phyloP scores from a whole-genome alignment of 2,329 filamentous ascomycete species.

The Scytalidium sp. region DNA sequence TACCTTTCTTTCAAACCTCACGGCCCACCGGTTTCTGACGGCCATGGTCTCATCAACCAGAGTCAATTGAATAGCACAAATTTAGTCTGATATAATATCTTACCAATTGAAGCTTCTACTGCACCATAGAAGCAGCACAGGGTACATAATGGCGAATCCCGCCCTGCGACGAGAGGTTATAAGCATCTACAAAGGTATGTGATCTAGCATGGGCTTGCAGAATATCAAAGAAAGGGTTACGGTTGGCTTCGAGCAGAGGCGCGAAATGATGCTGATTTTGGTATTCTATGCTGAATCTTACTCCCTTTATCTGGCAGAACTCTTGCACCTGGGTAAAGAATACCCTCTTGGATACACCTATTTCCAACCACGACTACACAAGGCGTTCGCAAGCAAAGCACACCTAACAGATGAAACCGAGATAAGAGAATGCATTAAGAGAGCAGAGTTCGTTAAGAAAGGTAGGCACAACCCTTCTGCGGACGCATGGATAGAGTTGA shows the following conservation, averaged over 20 bases:
- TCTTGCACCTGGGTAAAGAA: slow-evolving; percentile 78
- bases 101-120: not conserved
- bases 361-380: slow-evolving; percentile 78
- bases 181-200: slow-evolving; percentile 79
- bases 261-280: too few species aligned
- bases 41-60: not conserved
- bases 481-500: slow-evolving; percentile 1
- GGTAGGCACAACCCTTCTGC: slow-evolving; percentile 44
- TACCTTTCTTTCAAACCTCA: not conserved
- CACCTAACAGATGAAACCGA: slow-evolving; percentile 67
- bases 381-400: slow-evolving; percentile 78
- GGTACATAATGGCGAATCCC: slow-evolving; percentile 8
- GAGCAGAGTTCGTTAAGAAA: slow-evolving; percentile 89
- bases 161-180: slow-evolving; percentile 75
- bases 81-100: not conserved
- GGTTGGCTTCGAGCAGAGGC: too few species aligned
- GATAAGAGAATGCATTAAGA: slow-evolving; percentile 71
- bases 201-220: not conserved
- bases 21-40: not conserved
- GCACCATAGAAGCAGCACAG: not conserved
- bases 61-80: not conserved
- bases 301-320: too few species aligned
- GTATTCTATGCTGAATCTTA: too few species aligned
- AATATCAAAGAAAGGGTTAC: too few species aligned
- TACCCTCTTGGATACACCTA: slow-evolving; percentile 85